Percentiles rank a stretch among this genome's conserved stretches.
These are phyloP conservation scores for Fusarium napiforme DNA, from an alignment of 2,329 filamentous ascomycete species.

Conservation along the genomic window DNA sequence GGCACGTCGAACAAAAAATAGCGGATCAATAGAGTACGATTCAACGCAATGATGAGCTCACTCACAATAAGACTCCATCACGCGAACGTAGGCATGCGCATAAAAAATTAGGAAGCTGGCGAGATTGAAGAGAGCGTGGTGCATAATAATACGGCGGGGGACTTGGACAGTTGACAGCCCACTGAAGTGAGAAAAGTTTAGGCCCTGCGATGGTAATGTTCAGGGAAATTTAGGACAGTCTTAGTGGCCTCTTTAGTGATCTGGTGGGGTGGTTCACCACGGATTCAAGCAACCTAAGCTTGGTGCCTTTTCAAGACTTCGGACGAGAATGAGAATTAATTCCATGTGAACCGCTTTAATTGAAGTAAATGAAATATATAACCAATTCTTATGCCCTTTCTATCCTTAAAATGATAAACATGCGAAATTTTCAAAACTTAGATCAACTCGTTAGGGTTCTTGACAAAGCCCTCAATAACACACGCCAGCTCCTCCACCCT, in stretches of 20 bases:
- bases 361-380: background rate
- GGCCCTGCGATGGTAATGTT: too few species aligned
- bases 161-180: too few species aligned
- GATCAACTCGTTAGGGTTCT: constrained; percentile 20
- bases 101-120: background rate
- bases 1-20: background rate
- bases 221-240: background rate
- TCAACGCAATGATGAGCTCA: background rate
- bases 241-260: background rate
- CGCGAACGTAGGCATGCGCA: background rate
- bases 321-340: background rate
- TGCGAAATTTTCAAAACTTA: background rate
- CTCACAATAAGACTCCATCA: background rate
- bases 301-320: background rate
- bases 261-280: background rate
- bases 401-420: background rate
- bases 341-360: background rate
- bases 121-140: background rate
- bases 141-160: too few species aligned
- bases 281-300: background rate
- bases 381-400: background rate
- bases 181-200: too few species aligned
- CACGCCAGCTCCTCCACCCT: constrained; percentile 36
- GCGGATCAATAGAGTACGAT: too few species aligned
- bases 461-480: constrained; percentile 33